Evolutionary conservation across 2,329 filamentous ascomycete species (phyloP).

Genomic region (Cladosporium austrohemisphaericum): DNA sequence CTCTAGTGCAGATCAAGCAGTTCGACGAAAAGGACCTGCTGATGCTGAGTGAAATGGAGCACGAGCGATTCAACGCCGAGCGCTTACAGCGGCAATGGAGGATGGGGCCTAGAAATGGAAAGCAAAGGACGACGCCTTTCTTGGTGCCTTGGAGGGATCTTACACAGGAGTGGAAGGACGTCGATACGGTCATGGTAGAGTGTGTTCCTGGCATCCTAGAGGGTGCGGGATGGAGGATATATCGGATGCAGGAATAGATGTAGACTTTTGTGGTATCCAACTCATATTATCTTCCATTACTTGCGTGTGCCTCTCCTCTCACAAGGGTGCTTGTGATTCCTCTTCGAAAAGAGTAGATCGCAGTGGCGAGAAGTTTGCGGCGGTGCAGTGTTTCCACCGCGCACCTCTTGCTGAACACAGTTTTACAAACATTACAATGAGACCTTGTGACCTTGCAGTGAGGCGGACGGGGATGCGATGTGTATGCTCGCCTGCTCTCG

Average conservation of each 20-base stretch:
- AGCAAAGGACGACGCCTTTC: slow-evolving; percentile 34
- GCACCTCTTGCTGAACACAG: too few species aligned
- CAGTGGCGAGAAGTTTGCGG: too few species aligned
- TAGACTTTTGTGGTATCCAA: background rate
- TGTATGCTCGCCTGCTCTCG: too few species aligned
- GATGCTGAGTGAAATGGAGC: slow-evolving; percentile 35
- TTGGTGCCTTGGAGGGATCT: slow-evolving; percentile 35
- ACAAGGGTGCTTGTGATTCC: too few species aligned
- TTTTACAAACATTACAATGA: too few species aligned
- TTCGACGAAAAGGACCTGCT: slow-evolving; percentile 31
- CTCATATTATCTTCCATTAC: too few species aligned
- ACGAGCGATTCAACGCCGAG: slow-evolving; percentile 36
- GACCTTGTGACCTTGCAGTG: too few species aligned
- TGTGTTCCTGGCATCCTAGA: slow-evolving; percentile 32
- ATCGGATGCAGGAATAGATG: slow-evolving; percentile 25
- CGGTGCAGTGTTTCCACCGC: too few species aligned
- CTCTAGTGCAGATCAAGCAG: slow-evolving; percentile 28
- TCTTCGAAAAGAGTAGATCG: too few species aligned
- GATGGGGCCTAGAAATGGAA: slow-evolving; percentile 31
- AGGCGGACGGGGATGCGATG: too few species aligned
- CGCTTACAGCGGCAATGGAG: slow-evolving; percentile 34
- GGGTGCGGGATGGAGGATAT: slow-evolving; percentile 32
- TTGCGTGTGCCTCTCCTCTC: too few species aligned
- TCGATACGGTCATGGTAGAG: slow-evolving; percentile 36
- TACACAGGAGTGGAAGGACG: slow-evolving; percentile 33